phyloP scores from a whole-genome alignment of 2,329 filamentous ascomycete species.

The Hortaea werneckii region DNA sequence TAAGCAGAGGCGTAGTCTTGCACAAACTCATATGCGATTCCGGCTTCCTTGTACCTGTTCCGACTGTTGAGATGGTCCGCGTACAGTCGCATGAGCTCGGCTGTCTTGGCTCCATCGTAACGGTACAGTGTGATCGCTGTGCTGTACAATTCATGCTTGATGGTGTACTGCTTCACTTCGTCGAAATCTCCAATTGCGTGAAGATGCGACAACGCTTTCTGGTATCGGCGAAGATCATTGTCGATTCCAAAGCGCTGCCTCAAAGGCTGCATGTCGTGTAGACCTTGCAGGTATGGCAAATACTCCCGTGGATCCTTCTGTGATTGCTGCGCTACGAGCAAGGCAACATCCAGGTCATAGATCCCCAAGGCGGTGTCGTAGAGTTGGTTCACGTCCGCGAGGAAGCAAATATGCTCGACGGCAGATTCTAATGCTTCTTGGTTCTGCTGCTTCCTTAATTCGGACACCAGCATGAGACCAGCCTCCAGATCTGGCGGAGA shows the following conservation, averaged over 20 bases:
- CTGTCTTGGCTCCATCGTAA: slow-evolving; percentile 61
- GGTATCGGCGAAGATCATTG: slow-evolving; percentile 66
- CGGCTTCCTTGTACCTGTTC: slow-evolving; percentile 79
- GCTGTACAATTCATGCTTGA: slow-evolving; percentile 70
- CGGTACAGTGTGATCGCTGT: slow-evolving; percentile 71
- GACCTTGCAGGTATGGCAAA: slow-evolving; percentile 79
- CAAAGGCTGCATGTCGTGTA: slow-evolving; percentile 62
- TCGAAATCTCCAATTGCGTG: slow-evolving; percentile 63
- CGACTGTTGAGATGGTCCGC: slow-evolving; percentile 64
- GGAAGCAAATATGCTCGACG: slow-evolving; percentile 93
- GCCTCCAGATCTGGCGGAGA: slow-evolving; percentile 79
- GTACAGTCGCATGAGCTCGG: slow-evolving; percentile 64
- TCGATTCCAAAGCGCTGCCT: slow-evolving; percentile 78
- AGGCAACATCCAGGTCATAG: slow-evolving; percentile 80
- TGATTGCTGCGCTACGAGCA: slow-evolving; percentile 88
- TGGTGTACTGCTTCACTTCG: slow-evolving; percentile 66
- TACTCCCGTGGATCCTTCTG: slow-evolving; percentile 95
- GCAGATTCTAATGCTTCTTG: slow-evolving; percentile 73
- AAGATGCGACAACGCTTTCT: slow-evolving; percentile 70
- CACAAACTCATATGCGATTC: slow-evolving; percentile 79
- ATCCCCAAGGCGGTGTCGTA: slow-evolving; percentile 85
- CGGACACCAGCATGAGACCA: slow-evolving; percentile 68
- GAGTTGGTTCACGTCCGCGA: slow-evolving; percentile 83
- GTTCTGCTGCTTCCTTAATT: slow-evolving; percentile 51
- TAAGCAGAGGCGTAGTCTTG: slow-evolving; percentile 63